Evolutionary conservation across 768 basidiomycete species (phyloP), one percentile per base, ranked within the genome.

Genomic region (Trametes cinnabarina): DNA sequence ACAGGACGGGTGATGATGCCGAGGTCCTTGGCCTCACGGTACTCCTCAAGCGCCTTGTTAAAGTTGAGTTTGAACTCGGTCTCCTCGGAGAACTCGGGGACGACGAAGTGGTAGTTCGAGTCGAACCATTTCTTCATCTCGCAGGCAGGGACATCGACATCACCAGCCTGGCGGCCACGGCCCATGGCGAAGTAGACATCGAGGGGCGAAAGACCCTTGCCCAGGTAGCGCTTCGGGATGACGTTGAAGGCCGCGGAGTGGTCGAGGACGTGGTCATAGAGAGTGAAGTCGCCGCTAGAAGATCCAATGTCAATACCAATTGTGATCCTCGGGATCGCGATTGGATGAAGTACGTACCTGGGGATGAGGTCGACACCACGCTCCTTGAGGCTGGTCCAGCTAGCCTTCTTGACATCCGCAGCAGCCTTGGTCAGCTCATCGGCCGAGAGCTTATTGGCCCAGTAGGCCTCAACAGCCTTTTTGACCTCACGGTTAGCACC

Each of bases 101-200:
- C 97, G 74, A 98, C 94, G 71, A 87, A 95, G 80, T 98, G 95
- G 81, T 97, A 98, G 85, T 97, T 98, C 49, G 93, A 94, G 77
- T 97, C 94, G 73, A 94, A 96, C 94, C 97, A 99, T 77, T 98
- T 98, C 84, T 97, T 98, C 97, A 98, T 98, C 81, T 98, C 95
- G 63, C 85, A 93, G 47, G 95, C 94, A 48, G 92, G 93, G 63
- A 98, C 94, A 77, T 99, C 97, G 67, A 98, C 95, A 59, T 86
- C 88, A 63, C 85, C 91, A 40, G 89, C 82, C 77, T 99, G 97
- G 65, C 96, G 92, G 57, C 97, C 97, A 77, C 97, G 96, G 52
- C 96, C 97, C 91, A 98, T 95, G 67, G 97, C 97, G 68, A 99
- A 98, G 78, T 92, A 97, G 71, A 94, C 87, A 76, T 99, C 96